Percentiles rank a stretch among this genome's conserved stretches.
Evolutionary conservation across 1,139 yeast genomes (phyloP).

Genomic region (Pneumocystis wakefieldiae): DNA sequence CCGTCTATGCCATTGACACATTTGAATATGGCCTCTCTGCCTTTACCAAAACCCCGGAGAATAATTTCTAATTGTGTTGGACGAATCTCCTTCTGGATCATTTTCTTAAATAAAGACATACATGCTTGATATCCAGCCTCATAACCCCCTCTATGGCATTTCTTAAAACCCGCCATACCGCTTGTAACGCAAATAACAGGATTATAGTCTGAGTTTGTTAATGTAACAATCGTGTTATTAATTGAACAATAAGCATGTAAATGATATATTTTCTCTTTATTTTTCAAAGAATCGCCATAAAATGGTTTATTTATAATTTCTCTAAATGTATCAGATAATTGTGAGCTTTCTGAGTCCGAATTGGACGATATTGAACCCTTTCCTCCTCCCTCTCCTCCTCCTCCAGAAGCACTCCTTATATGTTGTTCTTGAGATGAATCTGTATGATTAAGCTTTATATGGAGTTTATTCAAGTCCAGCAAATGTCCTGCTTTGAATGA

Average conservation of each 20-base stretch:
- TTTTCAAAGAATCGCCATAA: background rate
- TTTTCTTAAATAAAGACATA: slow-evolving; percentile 52
- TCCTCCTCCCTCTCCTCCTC: too few relatives aligned
- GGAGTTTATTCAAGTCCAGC: background rate
- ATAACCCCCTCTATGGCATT: slow-evolving; percentile 58
- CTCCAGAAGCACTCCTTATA: too few relatives aligned
- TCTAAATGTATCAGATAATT: background rate
- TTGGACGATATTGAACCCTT: background rate
- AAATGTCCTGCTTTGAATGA: background rate
- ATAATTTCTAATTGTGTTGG: slow-evolving; percentile 41
- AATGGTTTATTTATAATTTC: background rate
- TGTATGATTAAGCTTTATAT: background rate
- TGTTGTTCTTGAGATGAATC: background rate
- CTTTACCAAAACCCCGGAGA: slow-evolving; percentile 76
- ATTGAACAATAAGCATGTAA: slow-evolving; percentile 8
- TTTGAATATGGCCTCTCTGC: slow-evolving; percentile 72
- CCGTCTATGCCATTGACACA: slow-evolving; percentile 90
- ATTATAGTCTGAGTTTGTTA: slow-evolving; percentile 8
- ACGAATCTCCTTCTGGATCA: slow-evolving; percentile 35
- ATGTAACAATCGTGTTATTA: slow-evolving; percentile 9
- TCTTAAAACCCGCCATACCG: slow-evolving; percentile 30
- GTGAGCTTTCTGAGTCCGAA: background rate
- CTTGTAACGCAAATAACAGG: slow-evolving; percentile 16
- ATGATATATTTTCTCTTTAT: background rate
- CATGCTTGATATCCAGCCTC: slow-evolving; percentile 88